These are phyloP conservation scores for Teunomyces lycoperdinae DNA, from an alignment of 805 yeast genomes.

Conservation along the genomic window DNA sequence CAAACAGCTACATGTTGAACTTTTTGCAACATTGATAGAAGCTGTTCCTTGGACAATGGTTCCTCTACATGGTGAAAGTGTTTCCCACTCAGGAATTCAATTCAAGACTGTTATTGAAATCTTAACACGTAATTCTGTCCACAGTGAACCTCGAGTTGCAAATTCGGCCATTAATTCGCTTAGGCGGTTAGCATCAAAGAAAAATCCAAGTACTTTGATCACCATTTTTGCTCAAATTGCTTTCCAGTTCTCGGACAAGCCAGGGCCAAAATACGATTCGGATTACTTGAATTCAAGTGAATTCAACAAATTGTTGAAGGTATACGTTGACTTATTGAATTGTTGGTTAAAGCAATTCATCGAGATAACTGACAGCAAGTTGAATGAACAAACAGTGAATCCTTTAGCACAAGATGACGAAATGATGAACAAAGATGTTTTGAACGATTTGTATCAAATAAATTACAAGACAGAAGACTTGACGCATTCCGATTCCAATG, in stretches of 20 bases:
- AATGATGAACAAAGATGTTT: constrained; percentile 34
- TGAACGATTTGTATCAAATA: constrained; percentile 44
- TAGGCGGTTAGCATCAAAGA: constrained; percentile 61
- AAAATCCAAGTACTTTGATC: constrained; percentile 66
- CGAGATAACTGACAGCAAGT: constrained; percentile 16
- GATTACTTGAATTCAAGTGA: constrained; percentile 60
- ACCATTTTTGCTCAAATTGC: constrained; percentile 77
- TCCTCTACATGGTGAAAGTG: constrained; percentile 28
- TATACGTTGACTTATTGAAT: constrained; percentile 75
- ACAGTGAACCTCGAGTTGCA: constrained; percentile 60
- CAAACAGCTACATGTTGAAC: constrained; percentile 46
- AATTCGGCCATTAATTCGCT: constrained; percentile 62
- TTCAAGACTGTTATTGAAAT: constrained; percentile 70
- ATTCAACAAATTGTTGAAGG: constrained; percentile 55
- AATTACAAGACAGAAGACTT: constrained; percentile 41
- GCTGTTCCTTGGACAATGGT: constrained; percentile 64
- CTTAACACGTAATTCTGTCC: constrained; percentile 72
- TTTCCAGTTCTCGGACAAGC: constrained; percentile 74
- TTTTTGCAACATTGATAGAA: constrained; percentile 69
- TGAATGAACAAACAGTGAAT: constrained; percentile 25
- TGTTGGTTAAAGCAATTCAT: constrained; percentile 77
- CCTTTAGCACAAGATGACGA: constrained; percentile 34
- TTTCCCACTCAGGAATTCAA: constrained; percentile 46
- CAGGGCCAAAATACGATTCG: constrained; percentile 51
- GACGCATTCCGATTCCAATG: not conserved